phyloP scores from a whole-genome alignment of 305 asterid genomes.

The Fraxinus ornus region DNA sequence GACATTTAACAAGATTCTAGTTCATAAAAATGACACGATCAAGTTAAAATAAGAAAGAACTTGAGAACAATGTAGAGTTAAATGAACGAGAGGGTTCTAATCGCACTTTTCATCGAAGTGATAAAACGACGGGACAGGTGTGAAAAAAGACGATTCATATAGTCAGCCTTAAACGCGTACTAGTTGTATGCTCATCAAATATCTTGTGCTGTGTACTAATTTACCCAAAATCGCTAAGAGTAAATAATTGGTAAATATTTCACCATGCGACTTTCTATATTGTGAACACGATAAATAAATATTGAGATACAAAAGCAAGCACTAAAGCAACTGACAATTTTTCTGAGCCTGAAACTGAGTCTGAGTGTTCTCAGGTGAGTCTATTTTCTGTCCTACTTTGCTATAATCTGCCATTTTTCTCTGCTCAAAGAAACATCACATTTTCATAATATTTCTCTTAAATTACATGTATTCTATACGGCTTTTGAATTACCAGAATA shows the following conservation, averaged over 20 bases:
- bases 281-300: not conserved
- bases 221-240: slow-evolving; percentile 29
- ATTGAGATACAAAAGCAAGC: not conserved
- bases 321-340: slow-evolving; percentile 3
- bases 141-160: not conserved
- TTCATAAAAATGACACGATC: not conserved
- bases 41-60: not conserved
- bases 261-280: slow-evolving; percentile 22
- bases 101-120: not conserved
- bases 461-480: not conserved
- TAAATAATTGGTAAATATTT: slow-evolving; percentile 11
- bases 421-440: not conserved
- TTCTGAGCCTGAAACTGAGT: slow-evolving; percentile 2
- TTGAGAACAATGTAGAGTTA: not conserved
- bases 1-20: not conserved
- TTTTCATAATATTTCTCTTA: not conserved
- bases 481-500: not conserved
- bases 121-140: not conserved
- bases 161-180: not conserved
- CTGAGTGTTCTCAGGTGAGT: slow-evolving; percentile 19
- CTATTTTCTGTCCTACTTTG: slow-evolving; percentile 20
- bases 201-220: slow-evolving; percentile 16
- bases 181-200: slow-evolving; percentile 15
- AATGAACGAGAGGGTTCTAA: not conserved
- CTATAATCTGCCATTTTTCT: slow-evolving; percentile 1